A percentile compares a stretch with the other conserved stretches of the same genome.
Conservation (phyloP, 352 stramenopile species). For the Phytophthora agathidicida region DNA sequence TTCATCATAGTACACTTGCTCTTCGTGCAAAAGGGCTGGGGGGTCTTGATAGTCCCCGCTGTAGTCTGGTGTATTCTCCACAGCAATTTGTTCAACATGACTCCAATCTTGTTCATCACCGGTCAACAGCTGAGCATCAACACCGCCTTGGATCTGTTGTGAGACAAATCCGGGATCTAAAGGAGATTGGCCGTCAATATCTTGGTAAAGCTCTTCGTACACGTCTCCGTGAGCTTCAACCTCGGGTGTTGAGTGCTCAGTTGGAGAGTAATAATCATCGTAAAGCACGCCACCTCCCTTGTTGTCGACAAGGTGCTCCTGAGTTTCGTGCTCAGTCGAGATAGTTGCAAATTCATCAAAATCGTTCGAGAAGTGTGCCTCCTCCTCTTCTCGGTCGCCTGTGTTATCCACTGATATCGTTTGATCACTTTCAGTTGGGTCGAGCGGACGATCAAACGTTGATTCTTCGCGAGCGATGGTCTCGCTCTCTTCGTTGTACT, state of each 20-base stretch:
- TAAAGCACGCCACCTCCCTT: slow-evolving; percentile 1
- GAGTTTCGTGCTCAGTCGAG: neutral
- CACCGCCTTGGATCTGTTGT: slow-evolving; percentile 1
- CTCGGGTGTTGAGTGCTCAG: neutral
- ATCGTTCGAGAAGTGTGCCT: neutral
- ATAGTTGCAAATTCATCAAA: neutral
- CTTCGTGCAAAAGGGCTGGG: slow-evolving; percentile 1
- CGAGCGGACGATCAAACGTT: too few species aligned
- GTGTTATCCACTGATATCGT: neutral
- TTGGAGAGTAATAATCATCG: neutral
- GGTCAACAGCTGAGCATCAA: neutral
- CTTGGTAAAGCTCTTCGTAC: slow-evolving; percentile 1
- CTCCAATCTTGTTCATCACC: slow-evolving; percentile 10
- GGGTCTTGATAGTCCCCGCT: slow-evolving; percentile 1
- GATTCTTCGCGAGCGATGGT: too few species aligned
- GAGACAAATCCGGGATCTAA: slow-evolving; percentile 2
- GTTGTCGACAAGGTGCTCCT: neutral
- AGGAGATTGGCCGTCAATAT: neutral
- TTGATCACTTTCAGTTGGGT: neutral
- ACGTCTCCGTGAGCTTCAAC: neutral
- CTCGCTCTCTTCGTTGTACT: too few species aligned
- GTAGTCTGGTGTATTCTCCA: slow-evolving; percentile 9
- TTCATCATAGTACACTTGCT: neutral
- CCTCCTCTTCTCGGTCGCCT: neutral
- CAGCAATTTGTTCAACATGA: neutral